Evolutionary conservation across 805 yeast genomes (phyloP).

Genomic region (Teunomyces stri): DNA sequence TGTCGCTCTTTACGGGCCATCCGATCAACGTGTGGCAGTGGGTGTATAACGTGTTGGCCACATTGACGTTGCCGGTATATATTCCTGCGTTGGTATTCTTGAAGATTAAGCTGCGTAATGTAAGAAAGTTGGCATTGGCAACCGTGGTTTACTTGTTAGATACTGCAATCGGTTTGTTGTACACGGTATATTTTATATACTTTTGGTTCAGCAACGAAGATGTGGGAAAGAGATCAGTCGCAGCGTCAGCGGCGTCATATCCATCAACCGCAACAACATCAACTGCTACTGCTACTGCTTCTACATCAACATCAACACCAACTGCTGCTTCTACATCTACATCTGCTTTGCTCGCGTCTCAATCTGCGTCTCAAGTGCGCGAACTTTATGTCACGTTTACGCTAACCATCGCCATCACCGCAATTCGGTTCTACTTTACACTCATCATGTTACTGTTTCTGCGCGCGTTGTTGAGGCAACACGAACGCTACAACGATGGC

Average conservation of each 20-base stretch:
- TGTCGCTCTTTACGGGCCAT: conserved; percentile 86
- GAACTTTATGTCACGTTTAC: conserved; percentile 57
- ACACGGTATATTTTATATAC: conserved; percentile 69
- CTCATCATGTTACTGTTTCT: conserved; percentile 59
- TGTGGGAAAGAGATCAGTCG: conserved; percentile 5
- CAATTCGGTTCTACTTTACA: conserved; percentile 57
- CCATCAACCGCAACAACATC: conserved; percentile 7
- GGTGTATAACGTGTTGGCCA: conserved; percentile 68
- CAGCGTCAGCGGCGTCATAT: neutral
- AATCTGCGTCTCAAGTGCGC: conserved; percentile 59
- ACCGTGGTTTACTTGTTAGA: conserved; percentile 65
- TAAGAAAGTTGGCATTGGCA: conserved; percentile 61
- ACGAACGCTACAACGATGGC: conserved; percentile 17
- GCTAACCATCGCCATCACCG: conserved; percentile 47
- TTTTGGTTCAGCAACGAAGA: conserved; percentile 68
- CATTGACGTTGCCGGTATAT: conserved; percentile 62
- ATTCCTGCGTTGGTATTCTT: conserved; percentile 51
- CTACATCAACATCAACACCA: conserved; percentile 20
- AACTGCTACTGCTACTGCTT: conserved; percentile 46
- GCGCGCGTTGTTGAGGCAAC: conserved; percentile 49
- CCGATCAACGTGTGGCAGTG: conserved; percentile 81
- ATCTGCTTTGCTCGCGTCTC: conserved; percentile 32
- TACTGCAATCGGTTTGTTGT: conserved; percentile 62
- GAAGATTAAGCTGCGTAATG: conserved; percentile 46
- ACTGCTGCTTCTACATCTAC: conserved; percentile 13